Percentiles rank a stretch among this genome's conserved stretches.
These are phyloP conservation scores for Pseudogymnoascus sp. DNA, from an alignment of 2,329 filamentous ascomycete species.

Conservation along the genomic window DNA sequence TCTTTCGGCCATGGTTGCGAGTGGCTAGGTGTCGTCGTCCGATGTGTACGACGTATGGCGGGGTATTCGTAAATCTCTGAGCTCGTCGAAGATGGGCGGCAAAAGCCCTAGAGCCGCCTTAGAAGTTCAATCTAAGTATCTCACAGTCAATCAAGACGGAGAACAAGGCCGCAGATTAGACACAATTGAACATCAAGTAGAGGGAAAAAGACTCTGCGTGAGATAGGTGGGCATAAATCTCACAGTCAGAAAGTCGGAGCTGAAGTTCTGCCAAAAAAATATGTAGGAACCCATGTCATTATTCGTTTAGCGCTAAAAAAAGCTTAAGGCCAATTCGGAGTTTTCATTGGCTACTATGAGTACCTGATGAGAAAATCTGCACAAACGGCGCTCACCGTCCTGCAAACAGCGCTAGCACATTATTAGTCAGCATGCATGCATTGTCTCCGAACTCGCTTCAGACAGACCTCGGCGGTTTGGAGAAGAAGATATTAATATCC, in stretches of 20 bases:
- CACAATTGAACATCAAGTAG: slow-evolving; percentile 11
- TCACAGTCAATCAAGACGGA: slow-evolving; percentile 7
- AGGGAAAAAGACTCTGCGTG: slow-evolving; percentile 9
- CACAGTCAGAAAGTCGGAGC: slow-evolving; percentile 6
- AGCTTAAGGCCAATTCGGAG: slow-evolving; percentile 1
- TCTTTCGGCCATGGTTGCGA: slow-evolving; percentile 13
- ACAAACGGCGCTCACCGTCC: slow-evolving; percentile 8
- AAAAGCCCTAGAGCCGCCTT: slow-evolving; percentile 13
- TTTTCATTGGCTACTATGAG: slow-evolving; percentile 6
- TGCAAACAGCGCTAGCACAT: neutral
- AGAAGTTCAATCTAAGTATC: slow-evolving; percentile 11
- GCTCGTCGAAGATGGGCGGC: neutral
- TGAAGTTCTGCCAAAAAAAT: slow-evolving; percentile 5
- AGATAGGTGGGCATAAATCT: slow-evolving; percentile 1
- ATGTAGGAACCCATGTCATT: slow-evolving; percentile 9
- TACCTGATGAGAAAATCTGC: slow-evolving; percentile 10
- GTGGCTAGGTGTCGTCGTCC: neutral
- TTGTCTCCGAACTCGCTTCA: neutral
- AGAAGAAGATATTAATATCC: neutral
- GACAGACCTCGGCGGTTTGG: neutral
- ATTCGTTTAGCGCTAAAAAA: slow-evolving; percentile 9
- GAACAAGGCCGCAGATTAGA: slow-evolving; percentile 10
- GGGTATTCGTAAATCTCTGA: slow-evolving; percentile 12
- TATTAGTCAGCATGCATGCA: neutral
- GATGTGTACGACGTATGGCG: neutral